Percentiles rank a stretch among this genome's conserved stretches.
These are phyloP conservation scores for Aspergillus coremiiformis DNA, from an alignment of 495 filamentous ascomycete genomes.

Conservation along the genomic window DNA sequence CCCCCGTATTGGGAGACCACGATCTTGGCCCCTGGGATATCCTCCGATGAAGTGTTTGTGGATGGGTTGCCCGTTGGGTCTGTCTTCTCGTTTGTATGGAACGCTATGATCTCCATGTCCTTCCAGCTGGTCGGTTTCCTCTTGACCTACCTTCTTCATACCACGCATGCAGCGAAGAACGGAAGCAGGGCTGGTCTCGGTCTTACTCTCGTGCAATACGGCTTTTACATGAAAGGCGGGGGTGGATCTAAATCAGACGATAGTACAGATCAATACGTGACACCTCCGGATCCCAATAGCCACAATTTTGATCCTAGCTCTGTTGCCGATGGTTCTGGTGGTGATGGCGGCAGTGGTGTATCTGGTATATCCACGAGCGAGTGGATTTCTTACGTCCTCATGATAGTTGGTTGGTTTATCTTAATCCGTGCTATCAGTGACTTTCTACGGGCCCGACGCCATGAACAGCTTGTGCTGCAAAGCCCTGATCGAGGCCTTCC, in stretches of 20 bases:
- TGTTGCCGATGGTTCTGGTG: slow-evolving; percentile 42
- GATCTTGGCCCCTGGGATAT: slow-evolving; percentile 83
- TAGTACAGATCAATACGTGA: slow-evolving; percentile 43
- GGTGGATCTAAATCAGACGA: slow-evolving; percentile 37
- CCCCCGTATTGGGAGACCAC: slow-evolving; percentile 99
- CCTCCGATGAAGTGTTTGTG: slow-evolving; percentile 86
- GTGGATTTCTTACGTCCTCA: slow-evolving; percentile 86
- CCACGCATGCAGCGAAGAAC: slow-evolving; percentile 96
- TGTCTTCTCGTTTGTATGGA: slow-evolving; percentile 94
- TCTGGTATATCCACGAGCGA: slow-evolving; percentile 62
- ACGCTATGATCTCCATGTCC: slow-evolving; percentile 97
- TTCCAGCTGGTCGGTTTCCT: slow-evolving; percentile 96
- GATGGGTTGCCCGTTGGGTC: slow-evolving; percentile 95
- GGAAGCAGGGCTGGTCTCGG: slow-evolving; percentile 90
- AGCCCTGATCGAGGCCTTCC: slow-evolving; percentile 86
- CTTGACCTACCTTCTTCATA: slow-evolving; percentile 95
- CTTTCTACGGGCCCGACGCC: slow-evolving; percentile 76
- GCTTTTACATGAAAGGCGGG: slow-evolving; percentile 81
- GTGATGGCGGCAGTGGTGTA: slow-evolving; percentile 27
- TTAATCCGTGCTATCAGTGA: slow-evolving; percentile 84
- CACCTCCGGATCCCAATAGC: slow-evolving; percentile 78
- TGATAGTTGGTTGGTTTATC: slow-evolving; percentile 98
- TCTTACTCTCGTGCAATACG: slow-evolving; percentile 92
- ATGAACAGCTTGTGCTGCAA: slow-evolving; percentile 87
- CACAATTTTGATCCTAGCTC: slow-evolving; percentile 77